A percentile compares a stretch with the other conserved stretches of the same genome.
phyloP scores from a whole-genome alignment of 73 alveolate genomes.

The Uronychia setigera region DNA sequence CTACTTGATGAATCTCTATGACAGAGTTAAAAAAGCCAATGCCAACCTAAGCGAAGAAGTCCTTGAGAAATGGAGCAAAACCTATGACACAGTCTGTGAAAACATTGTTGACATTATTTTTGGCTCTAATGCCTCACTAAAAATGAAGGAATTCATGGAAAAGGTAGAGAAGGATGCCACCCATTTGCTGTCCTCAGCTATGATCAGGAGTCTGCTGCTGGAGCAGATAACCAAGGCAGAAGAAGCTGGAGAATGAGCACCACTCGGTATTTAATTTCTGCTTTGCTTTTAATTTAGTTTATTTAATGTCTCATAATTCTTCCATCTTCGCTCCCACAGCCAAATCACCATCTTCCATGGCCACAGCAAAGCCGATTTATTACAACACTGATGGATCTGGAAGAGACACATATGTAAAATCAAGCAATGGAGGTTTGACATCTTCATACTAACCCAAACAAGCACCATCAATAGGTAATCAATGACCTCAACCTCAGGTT shows the following conservation, averaged over 20 bases:
- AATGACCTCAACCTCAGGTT: background rate
- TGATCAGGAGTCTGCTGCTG: background rate
- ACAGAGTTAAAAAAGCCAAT: background rate
- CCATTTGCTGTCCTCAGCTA: background rate
- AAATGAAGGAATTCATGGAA: background rate
- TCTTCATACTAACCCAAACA: background rate
- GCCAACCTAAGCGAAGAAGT: background rate
- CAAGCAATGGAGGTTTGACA: conserved; percentile 50
- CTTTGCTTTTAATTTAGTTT: no score
- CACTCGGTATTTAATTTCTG: no score
- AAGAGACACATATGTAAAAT: conserved; percentile 56
- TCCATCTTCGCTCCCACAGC: background rate
- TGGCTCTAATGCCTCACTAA: background rate
- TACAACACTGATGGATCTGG: conserved; percentile 65
- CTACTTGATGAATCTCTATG: background rate
- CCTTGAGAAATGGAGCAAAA: background rate
- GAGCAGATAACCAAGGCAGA: background rate
- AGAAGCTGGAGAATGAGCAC: background rate
- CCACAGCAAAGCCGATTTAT: conserved; percentile 50
- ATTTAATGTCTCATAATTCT: background rate
- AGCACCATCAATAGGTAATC: background rate
- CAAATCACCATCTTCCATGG: background rate
- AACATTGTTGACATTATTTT: background rate
- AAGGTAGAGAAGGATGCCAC: background rate
- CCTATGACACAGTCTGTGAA: background rate